Evolutionary conservation across 345 rosid species (phyloP), one percentile per base, ranked within the genome.

Genomic region (Jatropha curcas): DNA sequence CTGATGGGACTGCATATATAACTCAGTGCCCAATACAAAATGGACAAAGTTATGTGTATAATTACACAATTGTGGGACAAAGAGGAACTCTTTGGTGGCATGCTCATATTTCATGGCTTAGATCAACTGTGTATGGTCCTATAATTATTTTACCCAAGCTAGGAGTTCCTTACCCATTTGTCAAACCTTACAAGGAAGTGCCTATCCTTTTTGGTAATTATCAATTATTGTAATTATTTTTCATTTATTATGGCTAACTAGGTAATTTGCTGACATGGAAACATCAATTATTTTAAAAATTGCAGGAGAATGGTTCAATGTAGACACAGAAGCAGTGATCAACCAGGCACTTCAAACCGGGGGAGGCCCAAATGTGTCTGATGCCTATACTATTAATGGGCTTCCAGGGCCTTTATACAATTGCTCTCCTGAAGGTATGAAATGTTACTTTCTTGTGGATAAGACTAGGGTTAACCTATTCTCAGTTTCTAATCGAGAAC

Each of bases 11-110:
- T 17, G 68, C 75, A 19, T 72, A 71, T 13, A 46, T 71, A 59
- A 31, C 74, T 8, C 74, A 71, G 55, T 71, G 74, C 45, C 74
- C 74, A 4, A 61, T 71, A 61, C 75, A 61, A 62, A 71, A 33
- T 16, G 68, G 75, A 51, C 75, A 35, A 62, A 71, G 75, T 50
- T 71, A 60, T 25, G 75, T 71, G n/a, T 71, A 71, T 13, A 71
- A 71, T 52, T 71, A 60, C 59, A 62, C 75, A 41, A 51, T 62
- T 17, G 60, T 51, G 37, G 75, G 75, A 19, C 75, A 71, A 48
- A 71, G 74, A 33, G 74, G 74, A 55, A 71, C 74, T 22, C 74
- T 71, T n/a, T 71, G 67, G 67, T 71, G 74, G 73, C 73, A 70
- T 70, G 73, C 73, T 1, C 73, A 70, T 28, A 58, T 58, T 16